Evolutionary conservation across 768 basidiomycete genomes (phyloP), one percentile per base, ranked within the genome.

Genomic region (Amanita jacksonii): DNA sequence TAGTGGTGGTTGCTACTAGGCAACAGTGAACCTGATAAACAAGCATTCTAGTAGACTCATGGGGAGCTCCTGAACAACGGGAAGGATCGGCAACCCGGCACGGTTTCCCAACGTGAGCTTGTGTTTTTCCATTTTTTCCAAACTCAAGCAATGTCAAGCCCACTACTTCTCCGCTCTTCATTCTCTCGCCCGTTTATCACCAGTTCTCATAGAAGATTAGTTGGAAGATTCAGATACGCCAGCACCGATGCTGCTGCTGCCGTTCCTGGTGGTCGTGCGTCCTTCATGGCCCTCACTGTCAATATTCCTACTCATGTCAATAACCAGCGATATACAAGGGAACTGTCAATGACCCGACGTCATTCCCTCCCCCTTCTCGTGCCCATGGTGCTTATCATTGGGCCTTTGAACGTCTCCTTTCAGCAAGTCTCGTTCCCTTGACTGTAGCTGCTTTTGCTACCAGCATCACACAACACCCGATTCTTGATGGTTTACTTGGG

Each of bases 331-430:
- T 96, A 57, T 77, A 84, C 66, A 77, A 78, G 60, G 96, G 94
- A 40, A 86, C 89, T 23, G 92, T 91, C 48, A 98, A 99, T 65
- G 96, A 99, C 60, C 86, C 93, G 1, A 91, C 87, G 2, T 68
- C 79, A 7, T 97, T 94, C 69, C 93, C 94, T 16, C 61, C 80
- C 4, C 77, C 91, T 4, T 83, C 77, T 47, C 82, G 76, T 57
- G 62, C 76, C 1, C 86, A 93, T 54, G 94, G 96, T 39, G 92
- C 91, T 2, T 81, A 96, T 64, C 94, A 81, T 61, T 81, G 79
- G 79, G 81, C 91, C 1, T 98, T 97, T 58, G 96, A 99, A 64
- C 85, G 93, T 42, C 72, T 92, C 22, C 74, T 98, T 39, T 84
- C 86, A 0, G 96, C 91, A 0, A 67, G 79, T 10, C 77, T 98